Evolutionary conservation across 2,329 filamentous ascomycete genomes (phyloP).

Genomic region (Scortechinia acanthostroma): DNA sequence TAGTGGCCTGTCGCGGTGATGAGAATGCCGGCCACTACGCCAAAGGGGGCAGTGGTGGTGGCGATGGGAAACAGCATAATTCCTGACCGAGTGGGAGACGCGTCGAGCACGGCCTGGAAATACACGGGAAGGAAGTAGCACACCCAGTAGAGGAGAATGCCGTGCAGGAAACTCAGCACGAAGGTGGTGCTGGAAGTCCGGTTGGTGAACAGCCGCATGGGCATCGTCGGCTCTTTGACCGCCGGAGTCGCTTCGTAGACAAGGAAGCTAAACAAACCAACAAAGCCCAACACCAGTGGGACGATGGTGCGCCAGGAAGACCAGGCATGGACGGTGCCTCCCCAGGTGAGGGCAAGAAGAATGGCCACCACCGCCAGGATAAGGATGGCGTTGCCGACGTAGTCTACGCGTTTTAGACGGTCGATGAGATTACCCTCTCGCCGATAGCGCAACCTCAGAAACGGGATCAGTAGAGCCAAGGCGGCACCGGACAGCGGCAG

Average conservation of each 20-base stretch:
- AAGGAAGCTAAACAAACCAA: conserved; percentile 37
- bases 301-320: conserved; percentile 30
- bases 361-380: background rate
- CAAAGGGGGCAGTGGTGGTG: background rate
- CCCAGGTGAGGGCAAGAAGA: conserved; percentile 3
- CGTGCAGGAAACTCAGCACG: conserved; percentile 34
- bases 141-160: conserved; percentile 27
- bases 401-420: background rate
- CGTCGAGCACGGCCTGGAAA: conserved; percentile 15
- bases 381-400: background rate
- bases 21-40: background rate
- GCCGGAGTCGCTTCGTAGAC: conserved; percentile 30
- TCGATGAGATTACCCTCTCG: background rate
- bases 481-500: conserved; percentile 39
- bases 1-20: background rate
- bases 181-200: conserved; percentile 33
- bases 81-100: background rate
- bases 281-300: conserved; percentile 36
- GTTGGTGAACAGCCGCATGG: conserved; percentile 26
- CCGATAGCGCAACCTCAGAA: background rate
- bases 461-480: conserved; percentile 24
- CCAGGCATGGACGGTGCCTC: conserved; percentile 3
- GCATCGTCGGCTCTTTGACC: conserved; percentile 30
- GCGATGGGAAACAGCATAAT: background rate
- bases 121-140: conserved; percentile 32